Evolutionary conservation across 148 eudicot genomes (phyloP).

Genomic region (Linanthus parryae): DNA sequence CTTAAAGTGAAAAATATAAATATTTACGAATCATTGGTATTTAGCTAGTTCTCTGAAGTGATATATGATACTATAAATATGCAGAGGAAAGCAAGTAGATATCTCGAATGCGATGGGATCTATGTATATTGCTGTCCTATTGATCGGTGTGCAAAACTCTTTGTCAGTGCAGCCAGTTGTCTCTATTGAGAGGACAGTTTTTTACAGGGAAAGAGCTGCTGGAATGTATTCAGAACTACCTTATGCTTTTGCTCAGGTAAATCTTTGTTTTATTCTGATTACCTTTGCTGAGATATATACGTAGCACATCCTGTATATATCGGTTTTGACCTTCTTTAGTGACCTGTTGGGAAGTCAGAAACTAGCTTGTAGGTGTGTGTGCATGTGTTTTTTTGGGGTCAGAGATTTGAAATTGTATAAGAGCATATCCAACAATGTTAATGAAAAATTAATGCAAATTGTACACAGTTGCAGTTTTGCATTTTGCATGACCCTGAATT

Average conservation of each 20-base stretch:
- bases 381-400: no score
- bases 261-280: no score
- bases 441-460: no score
- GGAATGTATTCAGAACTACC: conserved; percentile 55
- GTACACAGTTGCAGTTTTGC: no score
- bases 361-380: no score
- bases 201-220: conserved; percentile 60
- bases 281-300: no score
- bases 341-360: no score
- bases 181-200: conserved; percentile 43
- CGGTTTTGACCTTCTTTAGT: no score
- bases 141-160: conserved; percentile 37
- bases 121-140: conserved; percentile 42
- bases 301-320: no score
- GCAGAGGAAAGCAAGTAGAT: conserved; percentile 11
- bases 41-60: neutral
- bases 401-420: no score
- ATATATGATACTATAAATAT: neutral
- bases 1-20: neutral
- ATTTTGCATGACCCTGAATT: no score
- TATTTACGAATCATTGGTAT: neutral
- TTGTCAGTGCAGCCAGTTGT: conserved; percentile 42
- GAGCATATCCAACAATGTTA: no score
- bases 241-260: conserved; percentile 52
- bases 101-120: conserved; percentile 49